Percentiles rank a stretch among this genome's conserved stretches.
These are phyloP conservation scores for Allium sativum DNA, from an alignment of 106 monocot genomes.

Conservation along the genomic window DNA sequence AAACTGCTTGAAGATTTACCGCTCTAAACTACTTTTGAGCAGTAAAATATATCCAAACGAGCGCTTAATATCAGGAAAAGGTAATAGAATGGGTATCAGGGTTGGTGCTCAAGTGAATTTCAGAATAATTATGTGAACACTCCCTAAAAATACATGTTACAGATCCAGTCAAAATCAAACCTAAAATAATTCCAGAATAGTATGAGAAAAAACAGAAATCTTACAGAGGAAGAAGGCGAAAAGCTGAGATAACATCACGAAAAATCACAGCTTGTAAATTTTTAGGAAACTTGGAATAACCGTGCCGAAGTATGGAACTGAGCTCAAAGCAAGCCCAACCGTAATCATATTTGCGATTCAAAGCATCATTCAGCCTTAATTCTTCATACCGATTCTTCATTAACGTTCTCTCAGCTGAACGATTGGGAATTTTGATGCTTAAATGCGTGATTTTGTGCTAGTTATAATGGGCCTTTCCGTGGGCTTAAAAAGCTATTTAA, in stretches of 20 bases:
- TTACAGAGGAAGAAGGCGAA: conserved; percentile 75
- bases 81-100: background rate
- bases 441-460: too few relatives aligned
- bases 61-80: background rate
- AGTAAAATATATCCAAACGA: too few relatives aligned
- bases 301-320: conserved; percentile 39
- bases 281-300: conserved; percentile 66
- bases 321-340: conserved; percentile 64
- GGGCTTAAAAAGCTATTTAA: too few relatives aligned
- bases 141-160: background rate
- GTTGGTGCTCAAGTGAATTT: background rate
- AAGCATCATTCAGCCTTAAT: conserved; percentile 44
- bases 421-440: too few relatives aligned
- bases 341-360: conserved; percentile 54
- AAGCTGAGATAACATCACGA: conserved; percentile 57
- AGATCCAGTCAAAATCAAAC: background rate
- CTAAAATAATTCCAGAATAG: background rate
- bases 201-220: background rate
- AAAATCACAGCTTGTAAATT: conserved; percentile 49
- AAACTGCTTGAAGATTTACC: too few relatives aligned
- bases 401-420: background rate
- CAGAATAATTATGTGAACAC: too few relatives aligned
- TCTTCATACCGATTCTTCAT: conserved; percentile 30
- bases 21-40: too few relatives aligned
- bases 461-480: too few relatives aligned